Conservation (phyloP, 805 yeast species). For the Starmera pachycereana region DNA sequence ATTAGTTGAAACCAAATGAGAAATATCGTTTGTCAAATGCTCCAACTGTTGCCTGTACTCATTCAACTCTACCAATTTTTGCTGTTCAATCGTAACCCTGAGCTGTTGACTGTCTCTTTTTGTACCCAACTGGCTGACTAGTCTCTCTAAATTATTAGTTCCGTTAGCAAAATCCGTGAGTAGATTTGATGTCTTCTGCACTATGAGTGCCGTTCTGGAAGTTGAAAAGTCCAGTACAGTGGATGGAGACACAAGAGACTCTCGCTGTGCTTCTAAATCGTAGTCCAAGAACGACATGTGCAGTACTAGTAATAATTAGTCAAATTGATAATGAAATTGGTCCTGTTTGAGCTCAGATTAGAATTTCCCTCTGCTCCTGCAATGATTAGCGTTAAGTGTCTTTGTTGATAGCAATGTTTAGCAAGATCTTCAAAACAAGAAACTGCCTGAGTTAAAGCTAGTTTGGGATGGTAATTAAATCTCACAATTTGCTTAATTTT, state of each 20-base stretch:
- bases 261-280: slow-evolving; percentile 20
- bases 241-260: background rate
- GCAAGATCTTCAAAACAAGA: too few species aligned
- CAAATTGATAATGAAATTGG: background rate
- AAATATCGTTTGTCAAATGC: slow-evolving; percentile 18
- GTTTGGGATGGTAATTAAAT: too few species aligned
- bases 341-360: too few species aligned
- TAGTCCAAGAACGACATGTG: slow-evolving; percentile 18
- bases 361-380: too few species aligned
- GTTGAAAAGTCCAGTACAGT: background rate
- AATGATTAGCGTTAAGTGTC: too few species aligned
- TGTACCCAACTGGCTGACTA: slow-evolving; percentile 42
- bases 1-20: slow-evolving; percentile 11
- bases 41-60: slow-evolving; percentile 23
- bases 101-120: slow-evolving; percentile 26
- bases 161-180: slow-evolving; percentile 34
- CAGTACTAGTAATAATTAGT: background rate
- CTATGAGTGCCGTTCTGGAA: slow-evolving; percentile 12
- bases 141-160: slow-evolving; percentile 39
- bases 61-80: slow-evolving; percentile 10
- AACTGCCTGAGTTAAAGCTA: too few species aligned
- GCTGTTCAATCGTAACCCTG: slow-evolving; percentile 23
- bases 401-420: too few species aligned
- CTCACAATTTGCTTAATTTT: too few species aligned
- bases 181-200: slow-evolving; percentile 17